Conservation (phyloP, 805 yeast species). For the Ogataea nitratoaversa region DNA sequence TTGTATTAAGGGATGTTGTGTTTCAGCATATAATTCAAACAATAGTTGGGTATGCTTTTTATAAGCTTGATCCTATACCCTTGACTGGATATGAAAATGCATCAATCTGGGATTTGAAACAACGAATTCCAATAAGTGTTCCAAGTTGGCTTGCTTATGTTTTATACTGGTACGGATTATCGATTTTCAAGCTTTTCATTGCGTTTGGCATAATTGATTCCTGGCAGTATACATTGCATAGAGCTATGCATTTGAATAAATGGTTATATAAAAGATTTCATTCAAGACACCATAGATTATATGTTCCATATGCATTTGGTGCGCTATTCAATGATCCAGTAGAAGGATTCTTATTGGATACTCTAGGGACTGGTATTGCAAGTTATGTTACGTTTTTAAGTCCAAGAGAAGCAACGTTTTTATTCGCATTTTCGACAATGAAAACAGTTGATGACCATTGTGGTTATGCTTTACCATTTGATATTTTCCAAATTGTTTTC, state of each 20-base stretch:
- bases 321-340: conserved; percentile 92
- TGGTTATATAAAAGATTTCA: conserved; percentile 76
- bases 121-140: conserved; percentile 29
- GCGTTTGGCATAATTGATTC: conserved; percentile 82
- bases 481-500: conserved; percentile 83
- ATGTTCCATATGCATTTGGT: conserved; percentile 96
- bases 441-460: conserved; percentile 98
- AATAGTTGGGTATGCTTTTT: conserved; percentile 54
- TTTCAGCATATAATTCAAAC: conserved; percentile 85
- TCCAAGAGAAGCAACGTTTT: conserved; percentile 69
- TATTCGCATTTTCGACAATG: conserved; percentile 85
- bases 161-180: conserved; percentile 60
- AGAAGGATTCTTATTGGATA: conserved; percentile 90
- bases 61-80: conserved; percentile 52
- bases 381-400: conserved; percentile 56
- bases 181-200: conserved; percentile 48
- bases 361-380: conserved; percentile 88
- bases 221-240: conserved; percentile 93
- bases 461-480: conserved; percentile 92
- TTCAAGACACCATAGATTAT: conserved; percentile 89
- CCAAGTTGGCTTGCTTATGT: conserved; percentile 48
- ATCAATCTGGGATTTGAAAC: conserved; percentile 43
- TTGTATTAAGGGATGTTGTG: conserved; percentile 78
- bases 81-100: conserved; percentile 47
- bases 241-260: conserved; percentile 82